Evolutionary conservation across 805 yeast species (phyloP).

Genomic region (Ogataea nakhonphanomensis): DNA sequence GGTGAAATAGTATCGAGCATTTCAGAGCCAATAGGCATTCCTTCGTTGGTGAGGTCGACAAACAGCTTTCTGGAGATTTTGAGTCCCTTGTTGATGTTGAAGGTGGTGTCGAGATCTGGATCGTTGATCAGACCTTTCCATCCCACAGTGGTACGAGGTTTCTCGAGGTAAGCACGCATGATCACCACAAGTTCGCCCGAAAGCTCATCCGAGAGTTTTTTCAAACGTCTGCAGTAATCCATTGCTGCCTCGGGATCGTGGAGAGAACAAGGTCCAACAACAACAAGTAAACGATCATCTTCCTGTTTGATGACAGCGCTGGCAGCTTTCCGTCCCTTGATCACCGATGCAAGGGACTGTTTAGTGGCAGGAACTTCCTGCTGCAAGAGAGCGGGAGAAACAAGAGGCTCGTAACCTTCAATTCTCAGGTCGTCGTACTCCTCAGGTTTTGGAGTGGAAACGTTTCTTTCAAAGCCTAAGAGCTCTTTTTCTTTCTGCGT

Average conservation of each 20-base stretch:
- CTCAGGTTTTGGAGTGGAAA: constrained; percentile 51
- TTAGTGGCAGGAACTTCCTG: constrained; percentile 71
- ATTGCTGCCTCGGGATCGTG: constrained; percentile 89
- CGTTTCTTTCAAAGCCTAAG: constrained; percentile 10
- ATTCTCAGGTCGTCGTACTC: constrained; percentile 74
- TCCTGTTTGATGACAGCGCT: constrained; percentile 66
- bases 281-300: constrained; percentile 81
- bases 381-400: constrained; percentile 88
- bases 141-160: constrained; percentile 98
- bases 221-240: constrained; percentile 76
- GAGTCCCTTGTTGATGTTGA: constrained; percentile 92
- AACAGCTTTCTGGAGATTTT: constrained; percentile 83
- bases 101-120: constrained; percentile 89
- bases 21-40: constrained; percentile 92
- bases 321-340: constrained; percentile 75
- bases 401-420: constrained; percentile 89
- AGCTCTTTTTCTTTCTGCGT: constrained; percentile 3
- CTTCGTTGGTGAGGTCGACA: constrained; percentile 71
- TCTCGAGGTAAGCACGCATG: constrained; percentile 97
- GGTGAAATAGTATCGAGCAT: constrained; percentile 98
- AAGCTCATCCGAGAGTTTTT: constrained; percentile 64
- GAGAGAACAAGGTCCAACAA: constrained; percentile 96
- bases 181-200: constrained; percentile 74
- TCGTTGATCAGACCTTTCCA: constrained; percentile 98
- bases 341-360: constrained; percentile 57